Evolutionary conservation across 148 eudicot genomes (phyloP).

Genomic region (Limonium bicolor): DNA sequence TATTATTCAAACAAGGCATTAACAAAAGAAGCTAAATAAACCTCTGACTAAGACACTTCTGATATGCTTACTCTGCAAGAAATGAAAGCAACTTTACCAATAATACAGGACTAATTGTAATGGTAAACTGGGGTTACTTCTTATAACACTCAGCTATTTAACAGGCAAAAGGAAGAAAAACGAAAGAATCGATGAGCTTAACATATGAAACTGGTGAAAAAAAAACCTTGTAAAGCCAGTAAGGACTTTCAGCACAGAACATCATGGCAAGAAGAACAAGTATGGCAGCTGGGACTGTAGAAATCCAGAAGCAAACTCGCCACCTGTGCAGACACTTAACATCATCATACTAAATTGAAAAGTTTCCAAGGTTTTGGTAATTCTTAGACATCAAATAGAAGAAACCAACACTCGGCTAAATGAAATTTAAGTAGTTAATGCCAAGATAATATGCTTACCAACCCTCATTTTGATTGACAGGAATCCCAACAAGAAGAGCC

Average conservation of each 20-base stretch:
- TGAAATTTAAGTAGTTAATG: not conserved
- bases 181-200: no score
- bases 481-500: conserved; percentile 69
- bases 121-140: no score
- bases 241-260: conserved; percentile 86
- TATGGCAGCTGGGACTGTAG: conserved; percentile 61
- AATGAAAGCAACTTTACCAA: no score
- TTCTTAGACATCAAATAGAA: not conserved
- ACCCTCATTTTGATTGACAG: conserved; percentile 46
- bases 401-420: not conserved
- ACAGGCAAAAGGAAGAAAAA: no score
- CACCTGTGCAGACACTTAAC: conserved; percentile 39
- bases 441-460: conserved; percentile 40
- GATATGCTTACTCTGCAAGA: no score
- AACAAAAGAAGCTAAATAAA: not conserved
- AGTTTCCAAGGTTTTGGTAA: not conserved
- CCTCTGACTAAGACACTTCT: no score
- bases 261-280: conserved; percentile 71
- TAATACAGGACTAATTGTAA: no score
- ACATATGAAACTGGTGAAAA: not conserved
- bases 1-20: no score
- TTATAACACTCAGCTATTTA: no score
- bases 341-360: not conserved
- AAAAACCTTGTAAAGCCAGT: conserved; percentile 94
- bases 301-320: conserved; percentile 89